These are phyloP conservation scores for Dendrobium chrysotoxum DNA, from an alignment of 106 monocot species.

Conservation along the genomic window DNA sequence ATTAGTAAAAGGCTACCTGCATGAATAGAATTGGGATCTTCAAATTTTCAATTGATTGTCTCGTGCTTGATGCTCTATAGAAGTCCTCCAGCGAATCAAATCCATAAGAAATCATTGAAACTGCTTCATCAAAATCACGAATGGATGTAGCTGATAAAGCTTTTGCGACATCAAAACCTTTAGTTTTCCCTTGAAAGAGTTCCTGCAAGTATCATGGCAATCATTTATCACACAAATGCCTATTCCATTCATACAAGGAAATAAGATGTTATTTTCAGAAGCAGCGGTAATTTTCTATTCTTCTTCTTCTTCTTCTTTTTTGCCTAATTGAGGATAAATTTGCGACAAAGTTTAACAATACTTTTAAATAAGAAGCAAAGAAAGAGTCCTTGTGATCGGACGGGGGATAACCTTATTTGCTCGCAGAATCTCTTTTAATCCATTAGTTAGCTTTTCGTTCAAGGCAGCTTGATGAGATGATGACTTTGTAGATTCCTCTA, in stretches of 20 bases:
- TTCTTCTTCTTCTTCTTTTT: background rate
- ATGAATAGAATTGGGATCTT: slow-evolving; percentile 89
- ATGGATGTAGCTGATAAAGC: slow-evolving; percentile 63
- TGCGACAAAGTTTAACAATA: background rate
- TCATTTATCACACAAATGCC: background rate
- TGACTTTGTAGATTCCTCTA: slow-evolving; percentile 71
- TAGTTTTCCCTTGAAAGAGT: slow-evolving; percentile 81
- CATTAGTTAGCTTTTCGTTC: slow-evolving; percentile 54
- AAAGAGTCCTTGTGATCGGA: background rate
- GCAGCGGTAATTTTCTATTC: background rate
- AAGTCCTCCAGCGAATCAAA: slow-evolving; percentile 67
- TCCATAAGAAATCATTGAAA: slow-evolving; percentile 92
- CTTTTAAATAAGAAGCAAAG: background rate
- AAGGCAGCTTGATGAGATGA: slow-evolving; percentile 30
- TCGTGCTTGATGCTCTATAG: slow-evolving; percentile 57
- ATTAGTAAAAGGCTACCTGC: slow-evolving; percentile 31
- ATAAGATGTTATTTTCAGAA: background rate
- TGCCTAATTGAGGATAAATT: too few relatives aligned
- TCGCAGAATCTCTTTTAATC: slow-evolving; percentile 73
- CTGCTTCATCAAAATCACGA: slow-evolving; percentile 76
- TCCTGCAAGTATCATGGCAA: slow-evolving; percentile 43
- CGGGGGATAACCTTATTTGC: slow-evolving; percentile 63
- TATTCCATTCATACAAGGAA: background rate
- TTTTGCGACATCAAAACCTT: slow-evolving; percentile 75
- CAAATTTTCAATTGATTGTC: slow-evolving; percentile 36